Evolutionary conservation across 768 basidiomycete genomes (phyloP).

Genomic region (Tylopilus vinaceipallidus): DNA sequence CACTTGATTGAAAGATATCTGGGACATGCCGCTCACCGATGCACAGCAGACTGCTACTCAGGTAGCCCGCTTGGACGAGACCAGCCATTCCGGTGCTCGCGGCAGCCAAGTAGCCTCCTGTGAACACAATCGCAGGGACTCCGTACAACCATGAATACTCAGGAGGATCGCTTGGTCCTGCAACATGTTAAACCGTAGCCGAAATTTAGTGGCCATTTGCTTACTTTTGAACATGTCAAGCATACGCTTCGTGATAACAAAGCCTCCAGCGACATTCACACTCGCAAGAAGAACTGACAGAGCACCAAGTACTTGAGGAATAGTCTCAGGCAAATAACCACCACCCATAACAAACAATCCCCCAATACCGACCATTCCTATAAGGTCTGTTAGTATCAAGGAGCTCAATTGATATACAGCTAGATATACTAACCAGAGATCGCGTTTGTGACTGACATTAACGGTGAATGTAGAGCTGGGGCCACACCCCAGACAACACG

Average conservation of each 20-base stretch:
- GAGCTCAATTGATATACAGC: conserved; percentile 7
- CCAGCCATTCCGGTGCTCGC: conserved; percentile 84
- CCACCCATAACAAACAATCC: conserved; percentile 92
- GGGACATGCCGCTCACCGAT: conserved; percentile 50
- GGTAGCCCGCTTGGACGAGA: conserved; percentile 84
- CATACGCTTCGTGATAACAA: conserved; percentile 90
- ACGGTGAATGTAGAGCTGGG: conserved; percentile 83
- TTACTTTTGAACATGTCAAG: conserved; percentile 89
- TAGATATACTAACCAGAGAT: conserved; percentile 67
- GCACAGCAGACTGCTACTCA: conserved; percentile 83
- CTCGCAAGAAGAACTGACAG: conserved; percentile 84
- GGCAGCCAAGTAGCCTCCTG: conserved; percentile 78
- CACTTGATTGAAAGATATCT: not conserved
- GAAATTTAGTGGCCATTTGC: conserved; percentile 10
- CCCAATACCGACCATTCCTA: conserved; percentile 76
- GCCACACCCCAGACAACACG: conserved; percentile 89
- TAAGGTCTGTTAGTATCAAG: not conserved
- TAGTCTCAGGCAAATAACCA: conserved; percentile 75
- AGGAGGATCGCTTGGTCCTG: conserved; percentile 80
- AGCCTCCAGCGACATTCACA: conserved; percentile 86
- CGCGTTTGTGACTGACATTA: conserved; percentile 91
- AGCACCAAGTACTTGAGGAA: conserved; percentile 78
- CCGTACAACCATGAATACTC: conserved; percentile 85
- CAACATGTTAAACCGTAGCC: conserved; percentile 3
- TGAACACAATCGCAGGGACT: conserved; percentile 77